Base-by-base conservation (phyloP, 768 basidiomycete species). In the Mycena venus region DNA sequence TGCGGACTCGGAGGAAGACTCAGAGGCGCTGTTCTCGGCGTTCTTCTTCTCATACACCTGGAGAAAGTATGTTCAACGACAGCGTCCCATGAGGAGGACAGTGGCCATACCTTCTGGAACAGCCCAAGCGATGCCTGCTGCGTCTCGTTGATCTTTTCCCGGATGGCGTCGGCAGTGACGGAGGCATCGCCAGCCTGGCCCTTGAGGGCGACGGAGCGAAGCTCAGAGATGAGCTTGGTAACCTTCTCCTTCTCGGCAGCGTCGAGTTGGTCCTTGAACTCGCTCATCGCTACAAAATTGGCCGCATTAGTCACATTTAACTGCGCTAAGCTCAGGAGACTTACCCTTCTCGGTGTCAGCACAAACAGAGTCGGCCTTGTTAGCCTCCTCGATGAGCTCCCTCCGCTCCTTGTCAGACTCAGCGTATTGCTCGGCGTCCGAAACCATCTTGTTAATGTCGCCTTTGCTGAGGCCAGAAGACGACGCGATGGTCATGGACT, bases 241-340 rank as follows among this genome's bases (percentile, higher is more conserved):
- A 99, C 97, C 88, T 97, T 99, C 81, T 97, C 96, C 86, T 94
- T 94, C 90, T 99, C 98, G 2, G 92, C 84, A 9, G 91, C 91
- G 77, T 99, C 97, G 69, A 99, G 92, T 82, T 99, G 96, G 56
- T 98, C 96, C 89, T 97, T 97, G 91, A 99, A 99, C 86, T 99
- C 98, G 80, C 88, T 91, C 94, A 99, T 95, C 21, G 97, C 96
- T 95, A 78, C 6, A 27, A 73, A 29, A 40, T 15, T 36, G 42
- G 10, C 31, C 14, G 64, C 9, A 34, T 80, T 14, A 82, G 64
- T 31, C 59, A 10, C 19, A 36, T 10, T 15, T 4, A 11, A 27
- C 32, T 4, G 44, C 29, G 31, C 7, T 29, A 42, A n/a, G 17
- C 32, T 12, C 12, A 42, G 40, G 14, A 12, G 0, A 83, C 90